These are phyloP conservation scores for Naematelia aurantialba DNA, from an alignment of 768 basidiomycete genomes.

Conservation along the genomic window DNA sequence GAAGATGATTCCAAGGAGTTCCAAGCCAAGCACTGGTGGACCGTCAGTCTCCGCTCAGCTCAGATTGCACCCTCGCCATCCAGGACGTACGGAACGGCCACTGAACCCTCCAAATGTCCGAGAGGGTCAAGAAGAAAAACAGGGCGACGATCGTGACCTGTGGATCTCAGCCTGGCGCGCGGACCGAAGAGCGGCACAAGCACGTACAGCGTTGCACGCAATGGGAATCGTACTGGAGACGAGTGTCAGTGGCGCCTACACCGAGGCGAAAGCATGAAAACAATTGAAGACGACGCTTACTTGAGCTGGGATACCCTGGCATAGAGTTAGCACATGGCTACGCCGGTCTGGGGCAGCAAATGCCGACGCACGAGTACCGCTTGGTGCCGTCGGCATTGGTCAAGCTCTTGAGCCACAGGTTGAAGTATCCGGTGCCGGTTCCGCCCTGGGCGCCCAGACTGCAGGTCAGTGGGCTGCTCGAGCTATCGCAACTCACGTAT, in stretches of 20 bases:
- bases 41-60: neutral
- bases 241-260: neutral
- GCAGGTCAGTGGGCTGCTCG: neutral
- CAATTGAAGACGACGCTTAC: too few relatives aligned
- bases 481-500: neutral
- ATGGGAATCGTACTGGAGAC: slow-evolving; percentile 11
- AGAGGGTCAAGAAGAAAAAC: slow-evolving; percentile 9
- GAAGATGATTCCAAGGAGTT: slow-evolving; percentile 8
- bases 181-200: too few relatives aligned
- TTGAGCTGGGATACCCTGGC: slow-evolving; percentile 1
- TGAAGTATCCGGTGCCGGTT: slow-evolving; percentile 10
- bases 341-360: too few relatives aligned
- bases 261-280: neutral
- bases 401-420: slow-evolving; percentile 14
- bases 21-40: neutral
- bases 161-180: neutral
- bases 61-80: neutral
- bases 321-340: too few relatives aligned
- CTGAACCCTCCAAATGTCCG: slow-evolving; percentile 2
- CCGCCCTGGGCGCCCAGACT: slow-evolving; percentile 7
- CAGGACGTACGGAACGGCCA: slow-evolving; percentile 10
- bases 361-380: slow-evolving; percentile 9
- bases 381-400: slow-evolving; percentile 6
- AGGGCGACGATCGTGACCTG: slow-evolving; percentile 11
- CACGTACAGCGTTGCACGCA: slow-evolving; percentile 3